Base-by-base conservation (phyloP, 1,284 basidiomycete genomes). In the Flammula alnicola region DNA sequence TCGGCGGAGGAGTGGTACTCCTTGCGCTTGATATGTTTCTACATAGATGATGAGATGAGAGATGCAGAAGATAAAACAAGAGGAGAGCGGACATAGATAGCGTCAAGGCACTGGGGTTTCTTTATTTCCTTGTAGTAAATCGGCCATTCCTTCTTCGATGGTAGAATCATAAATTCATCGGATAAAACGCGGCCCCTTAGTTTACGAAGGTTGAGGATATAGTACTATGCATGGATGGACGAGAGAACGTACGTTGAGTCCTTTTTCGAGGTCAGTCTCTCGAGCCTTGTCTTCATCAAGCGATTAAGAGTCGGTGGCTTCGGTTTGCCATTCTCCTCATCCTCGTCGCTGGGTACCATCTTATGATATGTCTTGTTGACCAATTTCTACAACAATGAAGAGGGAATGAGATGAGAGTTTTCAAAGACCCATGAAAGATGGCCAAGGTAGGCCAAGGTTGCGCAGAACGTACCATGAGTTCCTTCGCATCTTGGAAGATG, bases 101-200 rank as follows among this genome's bases (percentile, higher is more conserved):
- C 83, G 51, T 89, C 84, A 16, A 97, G 76, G 48, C 90, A 88
- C 63, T 93, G 86, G 0, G 94, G 94, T 38, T 80, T 78, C 67
- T 87, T 86, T 66, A 96, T 96, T 39, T 83, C 72, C 60, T 85
- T 83, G 71, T 96, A 97, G 65, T 98, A 98, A 39, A 84, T 78
- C 0, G 93, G 81, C 78, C 94, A 94, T 11, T 81, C 73, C 56
- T 87, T 88, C 62, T 80, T 85, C 39, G 83, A 84, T 1, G 94
- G 94, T 32, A 96, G 74, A 38, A 87, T 83, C 81, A 93, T 86
- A 71, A 98, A 98, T 56, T 87, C 84, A 4, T 76, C 76, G 11
- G 88, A 84, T 25, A 94, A 72, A 5, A 82, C 70, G 25, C 88
- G 84, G 26, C 88, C 90, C 29, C 86, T 88, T 50, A 2, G 49